phyloP scores from a whole-genome alignment of 768 basidiomycete species.

The Boletus rubroflammeus region DNA sequence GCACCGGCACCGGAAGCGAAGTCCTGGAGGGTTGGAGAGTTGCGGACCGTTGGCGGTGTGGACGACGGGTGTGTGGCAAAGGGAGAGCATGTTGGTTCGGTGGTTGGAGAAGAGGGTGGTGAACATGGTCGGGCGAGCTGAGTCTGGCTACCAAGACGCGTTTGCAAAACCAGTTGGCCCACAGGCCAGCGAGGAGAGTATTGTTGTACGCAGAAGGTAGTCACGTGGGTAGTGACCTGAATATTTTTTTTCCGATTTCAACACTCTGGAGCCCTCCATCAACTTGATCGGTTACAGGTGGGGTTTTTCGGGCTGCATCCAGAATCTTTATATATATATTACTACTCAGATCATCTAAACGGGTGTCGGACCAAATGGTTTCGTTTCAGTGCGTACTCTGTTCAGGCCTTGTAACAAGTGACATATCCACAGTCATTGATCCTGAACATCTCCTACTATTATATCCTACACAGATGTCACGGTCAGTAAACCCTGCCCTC shows the following conservation, averaged over 20 bases:
- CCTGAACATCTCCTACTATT: neutral
- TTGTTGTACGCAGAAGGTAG: too few relatives aligned
- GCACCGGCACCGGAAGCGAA: too few relatives aligned
- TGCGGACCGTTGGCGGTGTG: conserved; percentile 61
- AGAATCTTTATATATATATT: neutral
- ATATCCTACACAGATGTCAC: conserved; percentile 57
- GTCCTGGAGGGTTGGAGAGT: too few relatives aligned
- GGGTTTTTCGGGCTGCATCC: neutral
- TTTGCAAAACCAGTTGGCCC: too few relatives aligned
- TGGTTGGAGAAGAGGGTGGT: conserved; percentile 55
- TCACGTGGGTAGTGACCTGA: too few relatives aligned
- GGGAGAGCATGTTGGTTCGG: conserved; percentile 59
- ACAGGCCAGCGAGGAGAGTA: too few relatives aligned
- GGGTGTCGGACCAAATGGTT: conserved; percentile 45
- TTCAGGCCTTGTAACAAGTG: neutral
- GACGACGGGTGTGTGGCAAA: conserved; percentile 69
- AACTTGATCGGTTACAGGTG: neutral
- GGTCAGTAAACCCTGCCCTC: conserved; percentile 37
- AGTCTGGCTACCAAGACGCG: too few relatives aligned
- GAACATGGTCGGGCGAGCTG: too few relatives aligned
- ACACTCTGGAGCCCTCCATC: too few relatives aligned
- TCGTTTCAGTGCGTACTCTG: conserved; percentile 62
- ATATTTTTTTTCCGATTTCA: too few relatives aligned
- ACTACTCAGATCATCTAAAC: neutral
- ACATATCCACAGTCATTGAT: neutral